Evolutionary conservation across 108 stramenopile genomes (phyloP).

Genomic region (Nitzschia putrida): DNA sequence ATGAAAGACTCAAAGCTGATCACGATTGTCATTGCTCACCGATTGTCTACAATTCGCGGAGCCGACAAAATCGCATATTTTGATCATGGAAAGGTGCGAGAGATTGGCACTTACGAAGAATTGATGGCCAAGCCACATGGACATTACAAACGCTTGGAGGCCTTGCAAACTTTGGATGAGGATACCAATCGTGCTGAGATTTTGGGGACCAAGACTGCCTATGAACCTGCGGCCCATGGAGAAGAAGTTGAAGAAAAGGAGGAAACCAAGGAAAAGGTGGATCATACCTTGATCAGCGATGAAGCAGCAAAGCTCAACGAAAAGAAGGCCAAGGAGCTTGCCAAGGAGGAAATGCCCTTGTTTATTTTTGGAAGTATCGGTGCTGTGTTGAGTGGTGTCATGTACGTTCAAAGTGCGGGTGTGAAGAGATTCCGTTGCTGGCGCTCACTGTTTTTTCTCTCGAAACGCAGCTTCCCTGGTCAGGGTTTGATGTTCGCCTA

Average conservation of each 20-base stretch:
- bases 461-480: constrained; percentile 50
- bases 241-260: constrained; percentile 34
- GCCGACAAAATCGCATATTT: constrained; percentile 87
- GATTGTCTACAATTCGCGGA: constrained; percentile 78
- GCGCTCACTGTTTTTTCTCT: too few species aligned
- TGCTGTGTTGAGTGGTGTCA: constrained; percentile 51
- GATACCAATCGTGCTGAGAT: neutral
- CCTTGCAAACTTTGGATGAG: constrained; percentile 42
- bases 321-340: constrained; percentile 42
- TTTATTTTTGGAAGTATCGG: constrained; percentile 52
- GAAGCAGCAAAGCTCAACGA: constrained; percentile 22
- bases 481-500: constrained; percentile 59
- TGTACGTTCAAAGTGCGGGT: constrained; percentile 12
- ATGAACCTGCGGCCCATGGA: constrained; percentile 37
- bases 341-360: constrained; percentile 31
- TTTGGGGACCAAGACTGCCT: constrained; percentile 3
- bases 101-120: constrained; percentile 82
- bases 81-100: constrained; percentile 57
- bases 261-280: constrained; percentile 14
- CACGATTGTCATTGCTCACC: constrained; percentile 76
- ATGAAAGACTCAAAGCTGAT: constrained; percentile 47
- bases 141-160: constrained; percentile 55
- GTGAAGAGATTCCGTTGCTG: too few species aligned
- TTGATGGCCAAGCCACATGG: constrained; percentile 57
- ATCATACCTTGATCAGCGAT: neutral